Evolutionary conservation across 805 yeast species (phyloP).

Genomic region (Scheffersomyces stipitis): DNA sequence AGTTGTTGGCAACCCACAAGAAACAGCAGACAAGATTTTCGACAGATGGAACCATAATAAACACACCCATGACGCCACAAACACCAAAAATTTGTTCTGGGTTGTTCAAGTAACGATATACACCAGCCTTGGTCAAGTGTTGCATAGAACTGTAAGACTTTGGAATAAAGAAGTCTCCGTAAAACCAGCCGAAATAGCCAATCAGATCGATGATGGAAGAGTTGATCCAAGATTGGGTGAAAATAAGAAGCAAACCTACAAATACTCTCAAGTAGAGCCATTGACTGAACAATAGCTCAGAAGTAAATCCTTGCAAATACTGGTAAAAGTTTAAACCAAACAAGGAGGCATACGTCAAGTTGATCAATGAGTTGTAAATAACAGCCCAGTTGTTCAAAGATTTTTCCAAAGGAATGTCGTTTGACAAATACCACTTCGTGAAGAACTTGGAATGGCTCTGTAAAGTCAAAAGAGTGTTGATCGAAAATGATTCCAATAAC

Average conservation of each 20-base stretch:
- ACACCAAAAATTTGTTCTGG: constrained; percentile 80
- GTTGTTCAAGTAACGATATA: constrained; percentile 76
- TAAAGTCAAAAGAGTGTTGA: constrained; percentile 50
- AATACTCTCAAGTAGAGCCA: constrained; percentile 55
- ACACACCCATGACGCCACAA: constrained; percentile 77
- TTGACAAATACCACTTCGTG: constrained; percentile 63
- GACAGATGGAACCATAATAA: constrained; percentile 56
- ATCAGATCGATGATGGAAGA: constrained; percentile 65
- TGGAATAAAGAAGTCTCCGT: constrained; percentile 79
- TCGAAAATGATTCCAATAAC: constrained; percentile 48
- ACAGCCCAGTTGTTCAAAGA: constrained; percentile 76
- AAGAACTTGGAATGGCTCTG: constrained; percentile 64
- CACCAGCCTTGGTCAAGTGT: constrained; percentile 71
- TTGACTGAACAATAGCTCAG: constrained; percentile 24
- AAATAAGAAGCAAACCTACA: constrained; percentile 53
- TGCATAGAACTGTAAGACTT: constrained; percentile 41
- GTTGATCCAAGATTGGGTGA: constrained; percentile 69
- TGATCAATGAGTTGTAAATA: constrained; percentile 50
- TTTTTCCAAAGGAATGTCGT: constrained; percentile 61
- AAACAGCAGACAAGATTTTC: constrained; percentile 50
- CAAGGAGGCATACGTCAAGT: constrained; percentile 57
- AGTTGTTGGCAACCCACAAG: constrained; percentile 63
- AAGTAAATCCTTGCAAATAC: constrained; percentile 14
- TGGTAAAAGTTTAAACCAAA: constrained; percentile 39
- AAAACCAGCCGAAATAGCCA: constrained; percentile 88